phyloP scores from a whole-genome alignment of 2,329 filamentous ascomycete species.

The Aspergillus alliaceus region DNA sequence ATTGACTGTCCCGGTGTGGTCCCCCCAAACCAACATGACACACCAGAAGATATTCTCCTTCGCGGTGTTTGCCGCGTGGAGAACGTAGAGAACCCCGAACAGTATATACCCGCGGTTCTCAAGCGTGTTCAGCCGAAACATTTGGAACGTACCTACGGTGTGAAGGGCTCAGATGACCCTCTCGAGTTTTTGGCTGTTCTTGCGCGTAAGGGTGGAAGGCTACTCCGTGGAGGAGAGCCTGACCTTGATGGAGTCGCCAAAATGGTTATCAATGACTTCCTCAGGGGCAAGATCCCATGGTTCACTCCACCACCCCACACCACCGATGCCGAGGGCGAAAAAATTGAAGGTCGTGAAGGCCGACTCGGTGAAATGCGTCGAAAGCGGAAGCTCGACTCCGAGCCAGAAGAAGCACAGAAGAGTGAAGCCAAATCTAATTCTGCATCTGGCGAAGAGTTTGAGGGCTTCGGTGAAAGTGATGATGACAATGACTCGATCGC shows the following conservation, averaged over 20 bases:
- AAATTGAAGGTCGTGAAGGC: slow-evolving; percentile 71
- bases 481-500: slow-evolving; percentile 45
- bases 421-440: slow-evolving; percentile 37
- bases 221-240: slow-evolving; percentile 90
- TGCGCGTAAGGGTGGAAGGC: slow-evolving; percentile 79
- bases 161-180: slow-evolving; percentile 74
- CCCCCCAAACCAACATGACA: slow-evolving; percentile 80
- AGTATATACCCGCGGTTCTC: slow-evolving; percentile 86
- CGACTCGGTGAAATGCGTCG: slow-evolving; percentile 79
- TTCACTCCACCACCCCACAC: slow-evolving; percentile 75
- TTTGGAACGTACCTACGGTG: slow-evolving; percentile 87
- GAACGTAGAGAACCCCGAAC: slow-evolving; percentile 93
- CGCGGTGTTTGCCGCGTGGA: slow-evolving; percentile 91
- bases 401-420: slow-evolving; percentile 34
- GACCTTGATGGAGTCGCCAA: slow-evolving; percentile 94
- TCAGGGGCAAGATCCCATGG: slow-evolving; percentile 94
- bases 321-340: slow-evolving; percentile 51
- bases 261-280: slow-evolving; percentile 95
- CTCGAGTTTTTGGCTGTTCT: slow-evolving; percentile 84
- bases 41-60: slow-evolving; percentile 82
- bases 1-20: slow-evolving; percentile 98
- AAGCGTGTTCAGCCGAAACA: slow-evolving; percentile 80
- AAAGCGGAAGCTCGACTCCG: slow-evolving; percentile 69
- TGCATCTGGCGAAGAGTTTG: slow-evolving; percentile 33
- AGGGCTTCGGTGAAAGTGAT: slow-evolving; percentile 40